phyloP scores from a whole-genome alignment of 2,329 filamentous ascomycete genomes.

The Arthroderma uncinatum region DNA sequence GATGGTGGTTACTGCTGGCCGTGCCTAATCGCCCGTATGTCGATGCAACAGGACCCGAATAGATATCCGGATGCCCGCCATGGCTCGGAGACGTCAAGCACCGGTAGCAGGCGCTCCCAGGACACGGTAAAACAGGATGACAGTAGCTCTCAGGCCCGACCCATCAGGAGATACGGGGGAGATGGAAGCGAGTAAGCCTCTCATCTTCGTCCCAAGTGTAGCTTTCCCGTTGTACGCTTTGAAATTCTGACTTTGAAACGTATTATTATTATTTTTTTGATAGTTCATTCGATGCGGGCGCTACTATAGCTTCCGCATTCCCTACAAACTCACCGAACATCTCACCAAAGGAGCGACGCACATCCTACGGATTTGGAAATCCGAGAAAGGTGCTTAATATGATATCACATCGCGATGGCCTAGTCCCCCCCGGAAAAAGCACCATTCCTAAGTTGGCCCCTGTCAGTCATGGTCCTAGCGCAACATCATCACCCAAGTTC shows the following conservation, averaged over 20 bases:
- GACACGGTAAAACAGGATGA: constrained; percentile 26
- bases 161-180: background rate
- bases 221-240: background rate
- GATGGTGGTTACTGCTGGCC: background rate
- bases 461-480: constrained; percentile 4
- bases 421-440: background rate
- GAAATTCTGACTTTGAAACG: background rate
- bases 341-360: constrained; percentile 30
- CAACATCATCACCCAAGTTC: constrained; percentile 2
- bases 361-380: constrained; percentile 15
- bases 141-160: background rate
- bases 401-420: background rate
- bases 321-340: constrained; percentile 23
- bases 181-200: background rate
- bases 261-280: background rate
- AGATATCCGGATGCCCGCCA: constrained; percentile 27
- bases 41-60: constrained; percentile 17
- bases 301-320: background rate
- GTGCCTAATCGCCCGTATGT: background rate
- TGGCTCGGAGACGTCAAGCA: constrained; percentile 33
- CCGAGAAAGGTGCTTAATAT: constrained; percentile 7
- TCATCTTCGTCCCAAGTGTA: background rate
- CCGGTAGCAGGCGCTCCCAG: constrained; percentile 30
- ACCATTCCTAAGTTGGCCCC: constrained; percentile 2
- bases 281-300: background rate